phyloP scores from a whole-genome alignment of 1,284 basidiomycete species.

The Clitocybe nebularis region DNA sequence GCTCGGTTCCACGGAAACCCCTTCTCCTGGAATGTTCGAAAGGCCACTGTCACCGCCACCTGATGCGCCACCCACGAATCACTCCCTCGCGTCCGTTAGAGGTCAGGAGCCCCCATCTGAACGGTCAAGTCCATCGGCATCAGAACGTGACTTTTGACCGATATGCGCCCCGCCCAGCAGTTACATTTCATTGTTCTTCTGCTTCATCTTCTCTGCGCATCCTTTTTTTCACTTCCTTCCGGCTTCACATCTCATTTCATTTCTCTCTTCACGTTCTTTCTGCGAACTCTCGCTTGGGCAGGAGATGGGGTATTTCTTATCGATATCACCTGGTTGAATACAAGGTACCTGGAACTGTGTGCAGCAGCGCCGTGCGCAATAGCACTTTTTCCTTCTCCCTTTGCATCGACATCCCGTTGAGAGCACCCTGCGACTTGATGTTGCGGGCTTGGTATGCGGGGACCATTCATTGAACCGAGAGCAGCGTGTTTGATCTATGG shows the following conservation, averaged over 20 bases:
- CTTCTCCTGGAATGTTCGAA: conserved; percentile 51
- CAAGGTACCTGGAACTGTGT: conserved; percentile 25
- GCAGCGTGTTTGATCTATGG: conserved; percentile 22
- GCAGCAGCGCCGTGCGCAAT: conserved; percentile 31
- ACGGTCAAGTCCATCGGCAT: conserved; percentile 59
- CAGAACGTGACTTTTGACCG: conserved; percentile 54
- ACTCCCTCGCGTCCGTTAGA: conserved; percentile 48
- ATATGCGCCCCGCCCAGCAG: conserved; percentile 7
- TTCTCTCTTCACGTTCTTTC: conserved; percentile 29
- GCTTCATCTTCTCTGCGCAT: conserved; percentile 23
- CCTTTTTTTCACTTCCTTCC: conserved; percentile 20
- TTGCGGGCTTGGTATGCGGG: conserved; percentile 31
- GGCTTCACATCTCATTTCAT: conserved; percentile 24
- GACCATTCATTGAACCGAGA: conserved; percentile 14
- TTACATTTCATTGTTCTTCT: conserved; percentile 19
- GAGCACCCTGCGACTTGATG: conserved; percentile 42
- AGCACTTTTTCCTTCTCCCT: conserved; percentile 11
- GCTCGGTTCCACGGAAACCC: conserved; percentile 50
- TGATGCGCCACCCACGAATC: conserved; percentile 38
- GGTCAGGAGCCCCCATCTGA: conserved; percentile 55
- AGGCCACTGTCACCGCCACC: conserved; percentile 64
- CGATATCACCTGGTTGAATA: conserved; percentile 18
- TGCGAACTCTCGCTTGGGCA: conserved; percentile 28
- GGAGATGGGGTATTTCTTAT: conserved; percentile 22
- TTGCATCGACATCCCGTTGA: conserved; percentile 21